phyloP scores from a whole-genome alignment of 805 yeast genomes.

The Saccharomycopsis guyanensis region DNA sequence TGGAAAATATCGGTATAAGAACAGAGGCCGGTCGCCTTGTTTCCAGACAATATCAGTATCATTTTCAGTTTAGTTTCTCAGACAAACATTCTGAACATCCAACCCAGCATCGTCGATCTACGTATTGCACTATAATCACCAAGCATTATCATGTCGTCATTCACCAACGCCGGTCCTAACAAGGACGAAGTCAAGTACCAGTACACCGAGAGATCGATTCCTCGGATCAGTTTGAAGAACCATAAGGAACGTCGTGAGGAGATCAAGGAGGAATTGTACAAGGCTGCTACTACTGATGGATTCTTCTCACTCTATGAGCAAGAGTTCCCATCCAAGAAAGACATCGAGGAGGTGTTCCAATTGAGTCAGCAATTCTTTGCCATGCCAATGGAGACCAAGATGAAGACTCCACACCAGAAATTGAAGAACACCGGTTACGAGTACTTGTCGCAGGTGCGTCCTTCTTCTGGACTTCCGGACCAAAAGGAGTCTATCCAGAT shows the following conservation, averaged over 20 bases:
- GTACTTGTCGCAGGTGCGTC: slow-evolving; percentile 28
- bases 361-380: slow-evolving; percentile 25
- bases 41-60: no score
- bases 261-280: slow-evolving; percentile 27
- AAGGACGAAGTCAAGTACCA: background rate
- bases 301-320: slow-evolving; percentile 30
- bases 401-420: slow-evolving; percentile 28
- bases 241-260: slow-evolving; percentile 26
- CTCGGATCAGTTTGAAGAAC: slow-evolving; percentile 27
- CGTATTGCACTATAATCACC: no score
- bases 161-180: background rate
- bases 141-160: background rate
- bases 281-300: slow-evolving; percentile 29
- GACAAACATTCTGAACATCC: background rate
- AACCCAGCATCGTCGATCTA: no score
- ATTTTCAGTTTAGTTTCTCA: background rate
- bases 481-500: slow-evolving; percentile 30
- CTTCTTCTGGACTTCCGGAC: slow-evolving; percentile 29
- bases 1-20: background rate
- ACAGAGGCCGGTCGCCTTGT: no score
- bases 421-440: slow-evolving; percentile 31
- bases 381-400: slow-evolving; percentile 24
- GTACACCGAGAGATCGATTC: slow-evolving; percentile 21
- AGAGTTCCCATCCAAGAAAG: slow-evolving; percentile 27
- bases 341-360: slow-evolving; percentile 27